phyloP scores from a whole-genome alignment of 352 stramenopile genomes.

The Pythium vanterpoolii region DNA sequence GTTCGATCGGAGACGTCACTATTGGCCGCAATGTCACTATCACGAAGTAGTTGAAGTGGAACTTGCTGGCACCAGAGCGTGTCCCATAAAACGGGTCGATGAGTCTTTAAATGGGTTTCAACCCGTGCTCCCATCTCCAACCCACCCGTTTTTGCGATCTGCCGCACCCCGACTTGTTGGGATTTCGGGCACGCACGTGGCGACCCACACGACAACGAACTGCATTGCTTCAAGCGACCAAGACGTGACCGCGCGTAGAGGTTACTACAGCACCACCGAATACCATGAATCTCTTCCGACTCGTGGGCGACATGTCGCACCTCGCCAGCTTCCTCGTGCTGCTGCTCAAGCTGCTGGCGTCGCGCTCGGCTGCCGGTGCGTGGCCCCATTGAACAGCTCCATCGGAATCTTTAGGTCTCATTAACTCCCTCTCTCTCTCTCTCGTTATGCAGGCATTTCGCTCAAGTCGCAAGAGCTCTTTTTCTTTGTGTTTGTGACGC shows the following conservation, averaged over 20 bases:
- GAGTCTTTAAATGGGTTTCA: not conserved
- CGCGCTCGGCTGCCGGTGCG: conserved; percentile 72
- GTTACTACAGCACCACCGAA: not conserved
- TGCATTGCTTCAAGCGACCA: not conserved
- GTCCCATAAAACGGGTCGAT: conserved; percentile 3
- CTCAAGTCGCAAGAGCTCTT: conserved; percentile 99
- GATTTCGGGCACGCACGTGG: conserved; percentile 19
- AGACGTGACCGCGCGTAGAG: no score
- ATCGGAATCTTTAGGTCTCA: not conserved
- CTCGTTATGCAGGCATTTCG: conserved; percentile 90
- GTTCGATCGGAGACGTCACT: not conserved
- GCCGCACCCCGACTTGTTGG: conserved; percentile 4
- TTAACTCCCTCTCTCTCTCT: not conserved
- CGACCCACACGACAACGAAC: conserved; percentile 7
- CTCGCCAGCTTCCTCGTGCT: conserved; percentile 98
- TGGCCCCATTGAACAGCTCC: not conserved
- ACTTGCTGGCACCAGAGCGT: not conserved
- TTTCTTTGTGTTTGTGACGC: conserved; percentile 97
- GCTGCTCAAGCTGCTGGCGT: conserved; percentile 93
- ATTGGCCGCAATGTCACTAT: not conserved
- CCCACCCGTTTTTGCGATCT: conserved; percentile 17
- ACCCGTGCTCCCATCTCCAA: not conserved
- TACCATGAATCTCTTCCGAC: conserved; percentile 96
- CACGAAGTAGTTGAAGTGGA: conserved; percentile 22
- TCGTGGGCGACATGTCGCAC: conserved; percentile 98